Conservation (phyloP, 768 basidiomycete species). For the Agaricus blazei region DNA sequence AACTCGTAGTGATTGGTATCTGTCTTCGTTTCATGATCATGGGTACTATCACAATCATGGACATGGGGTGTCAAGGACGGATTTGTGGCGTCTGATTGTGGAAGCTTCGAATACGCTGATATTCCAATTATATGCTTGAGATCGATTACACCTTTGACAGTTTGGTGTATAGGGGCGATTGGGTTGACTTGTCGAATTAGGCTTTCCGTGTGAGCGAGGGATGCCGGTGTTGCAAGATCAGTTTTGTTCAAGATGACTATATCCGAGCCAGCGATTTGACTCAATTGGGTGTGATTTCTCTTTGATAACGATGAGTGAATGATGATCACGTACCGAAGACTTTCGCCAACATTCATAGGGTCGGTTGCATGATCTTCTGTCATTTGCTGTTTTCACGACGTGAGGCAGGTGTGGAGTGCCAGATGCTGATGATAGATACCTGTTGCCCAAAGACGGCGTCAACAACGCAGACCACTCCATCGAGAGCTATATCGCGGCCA, state of each 20-base stretch:
- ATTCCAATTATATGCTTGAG: constrained; percentile 75
- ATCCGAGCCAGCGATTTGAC: constrained; percentile 92
- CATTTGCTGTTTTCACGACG: constrained; percentile 61
- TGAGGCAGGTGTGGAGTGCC: not conserved
- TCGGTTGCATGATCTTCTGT: constrained; percentile 67
- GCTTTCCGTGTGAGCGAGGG: constrained; percentile 45
- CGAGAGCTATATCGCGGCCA: constrained; percentile 66
- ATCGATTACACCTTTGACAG: constrained; percentile 68
- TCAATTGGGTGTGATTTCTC: constrained; percentile 24
- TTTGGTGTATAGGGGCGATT: constrained; percentile 66
- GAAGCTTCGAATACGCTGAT: constrained; percentile 59
- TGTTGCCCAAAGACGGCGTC: constrained; percentile 78
- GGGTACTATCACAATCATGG: constrained; percentile 27
- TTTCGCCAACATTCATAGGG: constrained; percentile 53
- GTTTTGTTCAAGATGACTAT: constrained; percentile 90
- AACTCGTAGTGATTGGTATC: constrained; percentile 60
- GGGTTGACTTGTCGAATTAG: constrained; percentile 77
- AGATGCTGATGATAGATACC: constrained; percentile 16
- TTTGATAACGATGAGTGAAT: not conserved
- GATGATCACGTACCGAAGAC: constrained; percentile 54
- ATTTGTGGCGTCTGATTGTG: constrained; percentile 26
- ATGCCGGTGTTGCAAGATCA: constrained; percentile 57
- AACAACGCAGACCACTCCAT: constrained; percentile 91
- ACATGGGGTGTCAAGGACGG: constrained; percentile 13
- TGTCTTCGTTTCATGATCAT: constrained; percentile 27